Evolutionary conservation across 1,284 basidiomycete genomes (phyloP), one percentile per base, ranked within the genome.

Genomic region (Rhodofomes roseus): DNA sequence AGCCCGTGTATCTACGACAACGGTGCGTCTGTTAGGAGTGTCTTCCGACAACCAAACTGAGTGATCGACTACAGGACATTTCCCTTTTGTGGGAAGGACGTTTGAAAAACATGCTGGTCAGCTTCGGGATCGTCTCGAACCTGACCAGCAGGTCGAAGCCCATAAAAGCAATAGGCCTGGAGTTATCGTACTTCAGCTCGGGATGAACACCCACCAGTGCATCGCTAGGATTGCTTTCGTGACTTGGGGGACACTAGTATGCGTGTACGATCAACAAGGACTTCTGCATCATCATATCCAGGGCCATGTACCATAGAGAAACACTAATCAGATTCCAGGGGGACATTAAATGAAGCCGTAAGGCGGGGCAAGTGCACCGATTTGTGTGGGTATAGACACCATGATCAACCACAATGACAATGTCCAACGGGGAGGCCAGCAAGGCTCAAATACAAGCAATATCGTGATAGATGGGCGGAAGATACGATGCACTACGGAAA

Each of bases 21-120:
- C 92, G 65, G 93, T 94, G 64, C 65, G 88, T 54, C n/a, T n/a
- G n/a, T n/a, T n/a, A n/a, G 23, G 8, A 12, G 22, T 25, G 22
- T 48, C 7, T 22, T 58, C 31, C 23, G 75, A 34, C 12, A 2
- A 59, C 56, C 48, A 23, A 54, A 34, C 25, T 43, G 41, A 23
- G 14, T 12, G 29, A 2, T 48, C 31, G 60, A 23, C 56, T 61
- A 22, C 62, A 95, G 93, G 90, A 94, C 65, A 81, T 97, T 31
- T 90, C 95, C 5, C 73, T 98, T 36, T 84, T 98, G 70, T 98
- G 96, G 92, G 95, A 98, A 77, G 93, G 95, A 7, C 85, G 94
- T n/a, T 76, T 98, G 67, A 84, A 89, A 48, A 93, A 94, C 67
- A 90, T 95, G 76, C 80, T 98, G 18, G 87, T 98, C 64, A 92